A percentile compares a stretch with the other conserved stretches of the same genome.
These are phyloP conservation scores for Thyridium curvatum DNA, from an alignment of 2,329 filamentous ascomycete genomes.

Conservation along the genomic window DNA sequence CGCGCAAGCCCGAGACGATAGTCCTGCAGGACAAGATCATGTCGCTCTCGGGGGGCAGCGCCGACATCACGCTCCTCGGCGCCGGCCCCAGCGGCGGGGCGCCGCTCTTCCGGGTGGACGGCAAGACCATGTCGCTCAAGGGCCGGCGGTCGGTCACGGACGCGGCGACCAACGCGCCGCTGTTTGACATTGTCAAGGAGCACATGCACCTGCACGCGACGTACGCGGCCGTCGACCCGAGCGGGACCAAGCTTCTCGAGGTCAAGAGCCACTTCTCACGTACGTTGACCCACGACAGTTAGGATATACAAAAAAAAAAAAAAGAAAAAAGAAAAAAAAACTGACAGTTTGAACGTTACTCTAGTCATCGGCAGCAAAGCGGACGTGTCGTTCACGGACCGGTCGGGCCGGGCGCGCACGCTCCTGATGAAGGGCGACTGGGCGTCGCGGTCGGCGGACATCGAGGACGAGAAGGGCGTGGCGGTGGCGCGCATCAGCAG, in stretches of 20 bases:
- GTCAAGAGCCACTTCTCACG: constrained; percentile 48
- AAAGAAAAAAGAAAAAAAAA: background rate
- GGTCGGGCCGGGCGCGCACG: constrained; percentile 33
- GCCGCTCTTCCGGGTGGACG: constrained; percentile 49
- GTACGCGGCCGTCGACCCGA: constrained; percentile 40
- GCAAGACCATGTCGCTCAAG: constrained; percentile 44
- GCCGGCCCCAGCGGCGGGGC: constrained; percentile 36
- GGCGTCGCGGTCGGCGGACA: constrained; percentile 50
- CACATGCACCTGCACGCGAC: constrained; percentile 42
- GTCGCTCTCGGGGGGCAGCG: constrained; percentile 57
- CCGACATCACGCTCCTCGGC: constrained; percentile 46
- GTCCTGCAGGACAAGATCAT: constrained; percentile 55
- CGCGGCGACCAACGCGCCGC: constrained; percentile 36
- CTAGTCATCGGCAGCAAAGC: constrained; percentile 48
- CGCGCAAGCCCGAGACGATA: constrained; percentile 34
- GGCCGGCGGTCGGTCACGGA: constrained; percentile 51
- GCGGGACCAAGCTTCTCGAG: constrained; percentile 42
- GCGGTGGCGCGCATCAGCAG: constrained; percentile 54
- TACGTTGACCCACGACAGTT: constrained; percentile 22
- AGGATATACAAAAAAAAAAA: too few relatives aligned
- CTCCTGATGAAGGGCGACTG: constrained; percentile 57
- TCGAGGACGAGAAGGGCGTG: constrained; percentile 43
- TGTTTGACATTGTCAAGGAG: constrained; percentile 55
- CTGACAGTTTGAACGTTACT: constrained; percentile 1
- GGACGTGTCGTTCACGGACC: constrained; percentile 49